A percentile compares a stretch with the other conserved stretches of the same genome.
Evolutionary conservation across 345 rosid genomes (phyloP).

Genomic region (Hypericum androsaemum): DNA sequence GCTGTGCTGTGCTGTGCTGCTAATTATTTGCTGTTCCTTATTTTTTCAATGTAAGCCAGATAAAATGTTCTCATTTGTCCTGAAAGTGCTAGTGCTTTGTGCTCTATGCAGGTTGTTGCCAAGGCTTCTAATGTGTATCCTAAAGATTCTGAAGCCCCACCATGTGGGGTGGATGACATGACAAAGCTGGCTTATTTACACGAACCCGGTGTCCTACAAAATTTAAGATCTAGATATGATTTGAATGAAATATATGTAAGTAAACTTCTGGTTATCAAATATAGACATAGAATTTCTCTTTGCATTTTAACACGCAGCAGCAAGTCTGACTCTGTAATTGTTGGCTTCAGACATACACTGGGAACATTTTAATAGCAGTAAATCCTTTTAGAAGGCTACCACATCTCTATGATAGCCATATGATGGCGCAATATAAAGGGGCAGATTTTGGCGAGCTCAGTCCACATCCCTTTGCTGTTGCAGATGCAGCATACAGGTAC

Average conservation of each 20-base stretch:
- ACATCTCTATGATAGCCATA: slow-evolving; percentile 8
- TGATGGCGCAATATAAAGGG: slow-evolving; percentile 11
- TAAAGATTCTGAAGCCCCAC: slow-evolving; percentile 24
- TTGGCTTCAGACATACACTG: slow-evolving; percentile 6
- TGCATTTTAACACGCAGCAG: too few relatives aligned
- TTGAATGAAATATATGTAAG: slow-evolving; percentile 26
- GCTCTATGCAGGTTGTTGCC: slow-evolving; percentile 12
- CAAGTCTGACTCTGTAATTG: too few relatives aligned
- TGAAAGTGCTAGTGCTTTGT: not conserved
- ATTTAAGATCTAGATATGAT: slow-evolving; percentile 21
- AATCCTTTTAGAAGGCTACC: slow-evolving; percentile 9
- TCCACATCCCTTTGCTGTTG: slow-evolving; percentile 9
- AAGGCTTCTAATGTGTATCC: slow-evolving; percentile 18
- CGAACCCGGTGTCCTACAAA: slow-evolving; percentile 22
- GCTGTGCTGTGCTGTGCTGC: too few relatives aligned
- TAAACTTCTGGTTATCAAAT: not conserved
- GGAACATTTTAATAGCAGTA: slow-evolving; percentile 6
- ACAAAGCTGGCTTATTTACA: slow-evolving; percentile 28
- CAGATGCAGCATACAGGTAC: slow-evolving; percentile 11
- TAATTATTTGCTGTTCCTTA: not conserved
- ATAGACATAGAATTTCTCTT: too few relatives aligned
- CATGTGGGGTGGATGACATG: slow-evolving; percentile 25
- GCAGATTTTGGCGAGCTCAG: slow-evolving; percentile 8
- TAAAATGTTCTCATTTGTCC: slow-evolving; percentile 1
- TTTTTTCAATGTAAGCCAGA: slow-evolving; percentile 9